Evolutionary conservation across 768 basidiomycete genomes (phyloP), one percentile per base, ranked within the genome.

Genomic region (Lanmaoa pseudosensibilis): DNA sequence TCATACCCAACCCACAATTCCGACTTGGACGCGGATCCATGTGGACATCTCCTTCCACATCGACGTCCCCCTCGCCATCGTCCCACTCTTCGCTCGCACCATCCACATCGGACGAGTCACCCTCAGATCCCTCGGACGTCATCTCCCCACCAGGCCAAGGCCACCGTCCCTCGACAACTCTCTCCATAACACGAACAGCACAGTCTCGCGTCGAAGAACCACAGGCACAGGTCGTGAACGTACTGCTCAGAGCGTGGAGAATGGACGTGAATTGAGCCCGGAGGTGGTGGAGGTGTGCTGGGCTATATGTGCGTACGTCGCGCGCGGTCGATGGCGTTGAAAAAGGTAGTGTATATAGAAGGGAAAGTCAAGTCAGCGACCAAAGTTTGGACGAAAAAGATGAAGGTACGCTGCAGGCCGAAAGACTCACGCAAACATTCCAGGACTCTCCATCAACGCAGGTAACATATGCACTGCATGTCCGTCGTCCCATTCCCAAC

Each of bases 401-500:
- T 34, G 1, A 23, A 19, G 21, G 18, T 7, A 39, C 9, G 13
- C 37, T 21, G 11, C 4, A 50, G 54, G 46, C 54, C 32, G 27
- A 64, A 59, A 36, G 21, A 82, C 82, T 73, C 70, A 86, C 86
- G 80, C 76, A 63, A 86, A 85, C 54, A 80, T 63, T 56, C 78
- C 73, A 5, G 85, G 83, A 5, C 79, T 71, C 62, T 84, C 74
- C 55, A 91, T 75, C 49, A 90, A 71, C 9, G 84, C 84, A n/a
- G 84, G 89, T 1, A 93, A 75, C 57, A 78, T 75, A 71, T 96
- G 94, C 0, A 95, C 83, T 1, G 87, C 85, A 66, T 92, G 90
- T 2, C 85, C 85, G 65, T 98, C 95, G 63, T 98, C 94, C 95
- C 95, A 98, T 69, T 97, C 94, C 94, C 95, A 98, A 0, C 89